Evolutionary conservation across 2,329 filamentous ascomycete species (phyloP).

Genomic region (Diplodia scrobiculata): DNA sequence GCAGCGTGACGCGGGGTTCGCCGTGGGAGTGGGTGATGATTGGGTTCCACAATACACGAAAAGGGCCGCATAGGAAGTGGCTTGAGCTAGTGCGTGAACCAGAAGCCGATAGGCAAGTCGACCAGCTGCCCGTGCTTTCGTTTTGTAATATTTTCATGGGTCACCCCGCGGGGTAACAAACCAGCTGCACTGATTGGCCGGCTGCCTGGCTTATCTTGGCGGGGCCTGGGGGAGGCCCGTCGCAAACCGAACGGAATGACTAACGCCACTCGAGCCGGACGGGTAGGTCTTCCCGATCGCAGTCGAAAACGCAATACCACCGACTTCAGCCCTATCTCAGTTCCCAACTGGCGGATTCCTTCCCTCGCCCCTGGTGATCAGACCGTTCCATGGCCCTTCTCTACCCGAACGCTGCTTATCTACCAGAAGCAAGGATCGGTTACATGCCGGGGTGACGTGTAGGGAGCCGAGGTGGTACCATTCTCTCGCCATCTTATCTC

Average conservation of each 20-base stretch:
- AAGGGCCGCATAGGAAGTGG: neutral
- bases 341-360: neutral
- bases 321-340: neutral
- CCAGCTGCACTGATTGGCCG: neutral
- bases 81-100: neutral
- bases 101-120: constrained; percentile 3
- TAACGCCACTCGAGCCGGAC: neutral
- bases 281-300: neutral
- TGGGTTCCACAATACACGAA: neutral
- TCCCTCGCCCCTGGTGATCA: neutral
- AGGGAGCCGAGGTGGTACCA: neutral
- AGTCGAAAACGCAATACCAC: neutral
- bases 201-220: neutral
- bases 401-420: neutral
- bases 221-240: neutral
- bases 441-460: no score
- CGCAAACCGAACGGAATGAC: constrained; percentile 2
- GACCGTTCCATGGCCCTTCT: neutral
- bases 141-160: constrained; percentile 11
- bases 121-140: neutral
- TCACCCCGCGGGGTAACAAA: constrained; percentile 2
- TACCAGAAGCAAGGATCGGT: neutral
- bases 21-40: neutral
- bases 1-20: neutral
- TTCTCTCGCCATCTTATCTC: constrained; percentile 1